Conservation (phyloP, 2,329 filamentous ascomycete genomes). For the Chaetoscypha palmicola region DNA sequence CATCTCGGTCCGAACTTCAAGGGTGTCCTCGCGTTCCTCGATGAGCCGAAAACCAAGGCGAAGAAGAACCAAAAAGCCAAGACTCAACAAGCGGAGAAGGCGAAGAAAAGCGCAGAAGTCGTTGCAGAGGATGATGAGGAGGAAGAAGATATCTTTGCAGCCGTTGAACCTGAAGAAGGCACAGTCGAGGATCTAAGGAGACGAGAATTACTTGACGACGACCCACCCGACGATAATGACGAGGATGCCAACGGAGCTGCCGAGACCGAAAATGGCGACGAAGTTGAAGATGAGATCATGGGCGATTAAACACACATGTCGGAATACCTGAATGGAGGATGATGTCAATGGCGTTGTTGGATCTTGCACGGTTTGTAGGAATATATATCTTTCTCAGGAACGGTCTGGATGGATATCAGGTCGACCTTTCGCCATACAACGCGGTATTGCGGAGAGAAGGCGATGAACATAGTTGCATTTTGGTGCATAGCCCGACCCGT, state of each 20-base stretch:
- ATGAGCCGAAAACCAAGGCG: slow-evolving; percentile 53
- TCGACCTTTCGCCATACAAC: no score
- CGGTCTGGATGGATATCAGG: no score
- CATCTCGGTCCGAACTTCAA: slow-evolving; percentile 79
- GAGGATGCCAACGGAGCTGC: slow-evolving; percentile 33
- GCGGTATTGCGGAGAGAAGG: no score
- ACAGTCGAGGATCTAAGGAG: slow-evolving; percentile 50
- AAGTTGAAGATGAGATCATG: slow-evolving; percentile 34
- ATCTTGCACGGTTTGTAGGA: no score
- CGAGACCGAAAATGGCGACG: slow-evolving; percentile 26
- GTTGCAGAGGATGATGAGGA: slow-evolving; percentile 27
- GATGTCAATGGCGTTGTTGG: no score
- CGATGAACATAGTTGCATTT: no score
- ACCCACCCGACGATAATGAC: slow-evolving; percentile 30
- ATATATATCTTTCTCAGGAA: no score
- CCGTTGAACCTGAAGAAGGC: slow-evolving; percentile 50
- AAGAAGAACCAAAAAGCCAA: slow-evolving; percentile 33
- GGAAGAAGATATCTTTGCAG: slow-evolving; percentile 33
- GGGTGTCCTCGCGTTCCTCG: slow-evolving; percentile 74
- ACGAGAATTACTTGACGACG: slow-evolving; percentile 49
- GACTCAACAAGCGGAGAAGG: slow-evolving; percentile 37
- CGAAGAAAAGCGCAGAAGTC: slow-evolving; percentile 37
- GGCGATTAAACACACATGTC: slow-evolving; percentile 39
- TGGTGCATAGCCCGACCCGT: no score
- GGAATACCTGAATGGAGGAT: no score